These are phyloP conservation scores for Cutaneotrichosporon sp. DNA, from an alignment of 1,284 basidiomycete species.

Conservation along the genomic window DNA sequence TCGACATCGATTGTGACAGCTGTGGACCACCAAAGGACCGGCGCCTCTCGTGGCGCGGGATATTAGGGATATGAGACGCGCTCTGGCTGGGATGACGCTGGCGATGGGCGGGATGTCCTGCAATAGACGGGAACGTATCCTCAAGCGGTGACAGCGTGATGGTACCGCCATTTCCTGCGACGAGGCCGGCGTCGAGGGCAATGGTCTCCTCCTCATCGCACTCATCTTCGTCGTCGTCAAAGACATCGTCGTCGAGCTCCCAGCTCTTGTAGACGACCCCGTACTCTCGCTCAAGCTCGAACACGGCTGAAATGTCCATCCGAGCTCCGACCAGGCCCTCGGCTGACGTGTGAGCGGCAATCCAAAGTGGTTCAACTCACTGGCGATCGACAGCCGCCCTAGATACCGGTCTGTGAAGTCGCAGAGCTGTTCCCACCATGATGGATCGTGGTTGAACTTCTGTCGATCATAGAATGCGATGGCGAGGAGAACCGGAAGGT, in stretches of 20 bases:
- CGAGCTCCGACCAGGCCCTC: constrained; percentile 70
- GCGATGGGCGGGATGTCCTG: background rate
- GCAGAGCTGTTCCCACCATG: constrained; percentile 69
- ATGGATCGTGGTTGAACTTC: constrained; percentile 60
- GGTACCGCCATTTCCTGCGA: constrained; percentile 3
- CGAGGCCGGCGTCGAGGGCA: constrained; percentile 23
- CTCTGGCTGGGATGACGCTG: background rate
- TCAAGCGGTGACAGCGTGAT: constrained; percentile 15
- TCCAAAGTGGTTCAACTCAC: constrained; percentile 56
- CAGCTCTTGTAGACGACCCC: constrained; percentile 48
- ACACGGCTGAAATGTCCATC: constrained; percentile 74
- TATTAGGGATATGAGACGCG: background rate
- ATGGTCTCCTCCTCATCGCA: constrained; percentile 10
- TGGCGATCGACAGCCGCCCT: constrained; percentile 65
- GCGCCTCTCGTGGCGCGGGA: background rate
- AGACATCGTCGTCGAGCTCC: constrained; percentile 55
- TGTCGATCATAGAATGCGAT: constrained; percentile 84
- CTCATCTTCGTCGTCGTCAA: constrained; percentile 32
- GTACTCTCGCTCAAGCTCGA: constrained; percentile 74
- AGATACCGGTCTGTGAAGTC: constrained; percentile 66
- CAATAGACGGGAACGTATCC: constrained; percentile 7
- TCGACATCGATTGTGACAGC: background rate
- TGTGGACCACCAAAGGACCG: background rate
- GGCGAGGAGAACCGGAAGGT: constrained; percentile 75
- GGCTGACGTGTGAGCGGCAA: constrained; percentile 55